These are phyloP conservation scores for Dipteronia dyeriana DNA, from an alignment of 345 rosid genomes.

Conservation along the genomic window DNA sequence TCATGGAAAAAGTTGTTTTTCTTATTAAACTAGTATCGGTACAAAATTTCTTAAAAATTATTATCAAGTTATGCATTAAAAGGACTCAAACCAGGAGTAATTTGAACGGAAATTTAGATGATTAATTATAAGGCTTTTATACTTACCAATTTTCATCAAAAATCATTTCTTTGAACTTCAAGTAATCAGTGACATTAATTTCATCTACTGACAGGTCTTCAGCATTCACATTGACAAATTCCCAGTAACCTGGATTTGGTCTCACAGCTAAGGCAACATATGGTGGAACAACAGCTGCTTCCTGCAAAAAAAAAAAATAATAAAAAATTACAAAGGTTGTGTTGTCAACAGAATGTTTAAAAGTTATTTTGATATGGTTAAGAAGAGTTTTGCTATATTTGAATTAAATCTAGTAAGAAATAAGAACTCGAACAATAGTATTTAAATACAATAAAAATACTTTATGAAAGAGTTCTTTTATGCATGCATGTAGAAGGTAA, in stretches of 20 bases:
- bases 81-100: not conserved
- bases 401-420: too few relatives aligned
- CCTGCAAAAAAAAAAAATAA: constrained; percentile 39
- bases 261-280: constrained; percentile 76
- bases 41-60: too few relatives aligned
- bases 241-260: constrained; percentile 91
- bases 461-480: too few relatives aligned
- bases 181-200: constrained; percentile 58
- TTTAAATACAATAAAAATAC: too few relatives aligned
- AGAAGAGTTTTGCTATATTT: too few relatives aligned
- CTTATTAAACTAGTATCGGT: too few relatives aligned
- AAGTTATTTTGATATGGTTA: not conserved
- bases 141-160: constrained; percentile 74
- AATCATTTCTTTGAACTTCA: constrained; percentile 74
- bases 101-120: too few relatives aligned
- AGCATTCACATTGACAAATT: constrained; percentile 73
- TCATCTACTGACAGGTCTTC: constrained; percentile 59
- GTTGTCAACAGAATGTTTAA: not conserved
- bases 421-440: too few relatives aligned
- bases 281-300: constrained; percentile 87
- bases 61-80: too few relatives aligned
- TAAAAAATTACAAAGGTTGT: too few relatives aligned
- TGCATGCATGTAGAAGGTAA: not conserved
- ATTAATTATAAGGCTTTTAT: not conserved
- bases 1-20: too few relatives aligned